These are phyloP conservation scores for Lactarius sanguifluus DNA, from an alignment of 768 basidiomycete species.

Conservation along the genomic window DNA sequence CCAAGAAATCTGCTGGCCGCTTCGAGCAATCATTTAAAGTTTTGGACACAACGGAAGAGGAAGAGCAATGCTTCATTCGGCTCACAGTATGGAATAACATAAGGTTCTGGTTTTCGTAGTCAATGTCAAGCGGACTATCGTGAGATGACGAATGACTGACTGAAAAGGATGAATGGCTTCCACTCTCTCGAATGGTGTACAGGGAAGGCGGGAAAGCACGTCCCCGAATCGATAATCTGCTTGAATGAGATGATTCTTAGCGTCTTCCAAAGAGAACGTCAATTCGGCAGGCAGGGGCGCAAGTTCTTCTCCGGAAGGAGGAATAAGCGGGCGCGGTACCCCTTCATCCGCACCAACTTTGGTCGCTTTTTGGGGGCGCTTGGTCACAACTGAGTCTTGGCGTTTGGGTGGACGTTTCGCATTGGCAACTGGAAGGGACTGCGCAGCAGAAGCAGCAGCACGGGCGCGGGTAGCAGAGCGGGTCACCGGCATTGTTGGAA, in stretches of 20 bases:
- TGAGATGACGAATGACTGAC: constrained; percentile 39
- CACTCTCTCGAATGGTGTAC: constrained; percentile 74
- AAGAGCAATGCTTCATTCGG: neutral
- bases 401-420: constrained; percentile 16
- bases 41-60: neutral
- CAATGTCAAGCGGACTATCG: neutral
- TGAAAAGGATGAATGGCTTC: constrained; percentile 82
- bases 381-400: constrained; percentile 9
- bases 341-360: constrained; percentile 12
- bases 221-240: constrained; percentile 70
- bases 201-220: constrained; percentile 62
- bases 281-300: constrained; percentile 65
- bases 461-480: constrained; percentile 31
- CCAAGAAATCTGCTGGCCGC: constrained; percentile 85
- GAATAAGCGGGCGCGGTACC: neutral
- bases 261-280: constrained; percentile 74
- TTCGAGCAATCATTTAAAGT: constrained; percentile 32
- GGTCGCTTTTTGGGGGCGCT: constrained; percentile 10
- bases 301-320: constrained; percentile 12
- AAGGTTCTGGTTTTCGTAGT: constrained; percentile 50
- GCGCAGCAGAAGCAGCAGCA: constrained; percentile 5
- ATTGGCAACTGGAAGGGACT: constrained; percentile 3
- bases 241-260: constrained; percentile 65
- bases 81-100: constrained; percentile 70
- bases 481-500: constrained; percentile 31